Evolutionary conservation across 1,284 basidiomycete species (phyloP), one percentile per base, ranked within the genome.

Genomic region (Cryptococcus sp.): DNA sequence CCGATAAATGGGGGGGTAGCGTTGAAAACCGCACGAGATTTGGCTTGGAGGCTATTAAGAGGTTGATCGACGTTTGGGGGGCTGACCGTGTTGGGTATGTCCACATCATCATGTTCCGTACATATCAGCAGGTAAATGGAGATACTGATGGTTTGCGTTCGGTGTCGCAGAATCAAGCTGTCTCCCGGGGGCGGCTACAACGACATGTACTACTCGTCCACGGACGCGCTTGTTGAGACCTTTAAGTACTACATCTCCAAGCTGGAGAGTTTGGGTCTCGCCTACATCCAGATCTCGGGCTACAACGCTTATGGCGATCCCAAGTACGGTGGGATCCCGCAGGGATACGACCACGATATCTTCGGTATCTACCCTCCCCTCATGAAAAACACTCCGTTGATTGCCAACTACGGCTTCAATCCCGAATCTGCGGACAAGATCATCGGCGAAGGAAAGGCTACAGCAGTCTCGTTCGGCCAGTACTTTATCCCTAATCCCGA

Each of bases 1-100:
- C 81, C 10, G 86, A 87, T 72, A 77, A 81, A 50, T 88, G 85
- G 67, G 85, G 85, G 4, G 85, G 85, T 5, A 79, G 79, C 4
- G 60, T 84, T 19, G 83, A 85, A 72, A 85, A 85, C 66, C 76
- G 85, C 13, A 64, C 74, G 1, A 75, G 82, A 7, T 86, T 87
- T 68, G 65, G 78, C 0, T 72, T 85, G 5, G 83, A 85, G 64
- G 77, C 85, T 19, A 72, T 84, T 2, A 80, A 83, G 40, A 82
- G 74, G 3, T 57, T 83, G 19, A 69, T 72, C 10, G 78, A 81
- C 19, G 82, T 84, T 11, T 83, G 83, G 57, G 85, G 85, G 1
- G 62, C 71, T 6, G 80, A 83, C 7, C 77, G 77, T 22, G 79
- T 81, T 5, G 85, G 77, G 54, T 56, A 17, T 25, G 45, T 56